These are phyloP conservation scores for Chalciporus chontae DNA, from an alignment of 768 basidiomycete species.

Conservation along the genomic window DNA sequence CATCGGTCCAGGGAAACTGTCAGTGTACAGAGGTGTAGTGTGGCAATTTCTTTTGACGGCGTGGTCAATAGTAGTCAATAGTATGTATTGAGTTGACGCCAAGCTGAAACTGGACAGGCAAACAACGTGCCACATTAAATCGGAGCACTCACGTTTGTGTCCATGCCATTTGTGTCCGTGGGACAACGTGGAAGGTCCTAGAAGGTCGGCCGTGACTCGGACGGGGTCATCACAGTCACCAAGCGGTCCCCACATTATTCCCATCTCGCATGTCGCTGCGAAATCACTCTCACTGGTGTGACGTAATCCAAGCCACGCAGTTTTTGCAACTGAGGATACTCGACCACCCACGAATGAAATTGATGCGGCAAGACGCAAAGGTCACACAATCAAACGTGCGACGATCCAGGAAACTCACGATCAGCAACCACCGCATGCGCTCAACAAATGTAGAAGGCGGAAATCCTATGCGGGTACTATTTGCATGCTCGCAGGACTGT, in stretches of 20 bases:
- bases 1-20: no score
- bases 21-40: no score
- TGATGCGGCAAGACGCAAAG: neutral
- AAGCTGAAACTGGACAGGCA: no score
- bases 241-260: neutral
- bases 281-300: neutral
- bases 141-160: no score
- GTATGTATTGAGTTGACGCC: no score
- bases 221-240: neutral
- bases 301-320: neutral
- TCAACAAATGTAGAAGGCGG: neutral
- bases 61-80: no score
- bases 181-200: neutral
- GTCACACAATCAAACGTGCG: conserved; percentile 18
- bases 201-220: neutral
- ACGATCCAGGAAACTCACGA: neutral
- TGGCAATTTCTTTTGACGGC: neutral
- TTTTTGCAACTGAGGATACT: no score
- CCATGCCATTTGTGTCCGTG: neutral
- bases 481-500: conserved; percentile 15
- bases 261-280: neutral
- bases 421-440: neutral
- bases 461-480: conserved; percentile 1
- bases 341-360: no score
- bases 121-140: no score